Evolutionary conservation across 1,284 basidiomycete species (phyloP).

Genomic region (Heliocybe sulcata): DNA sequence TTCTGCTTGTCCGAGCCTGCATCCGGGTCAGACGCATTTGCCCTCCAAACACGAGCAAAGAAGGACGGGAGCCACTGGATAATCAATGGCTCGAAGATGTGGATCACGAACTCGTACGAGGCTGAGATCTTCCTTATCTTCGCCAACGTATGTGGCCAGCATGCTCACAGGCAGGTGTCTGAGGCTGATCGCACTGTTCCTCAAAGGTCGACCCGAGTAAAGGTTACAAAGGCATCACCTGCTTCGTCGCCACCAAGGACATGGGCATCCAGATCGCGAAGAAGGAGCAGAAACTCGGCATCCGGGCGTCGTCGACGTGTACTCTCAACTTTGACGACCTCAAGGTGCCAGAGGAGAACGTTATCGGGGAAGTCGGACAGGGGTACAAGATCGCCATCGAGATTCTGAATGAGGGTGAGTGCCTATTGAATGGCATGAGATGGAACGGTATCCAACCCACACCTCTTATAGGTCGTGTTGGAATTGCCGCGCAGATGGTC

Average conservation of each 20-base stretch:
- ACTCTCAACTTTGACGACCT: constrained; percentile 95
- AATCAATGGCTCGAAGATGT: constrained; percentile 97
- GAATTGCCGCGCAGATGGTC: constrained; percentile 96
- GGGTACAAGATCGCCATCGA: constrained; percentile 99
- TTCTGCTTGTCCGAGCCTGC: constrained; percentile 94
- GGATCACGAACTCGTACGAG: constrained; percentile 98
- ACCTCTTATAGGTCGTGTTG: constrained; percentile 70
- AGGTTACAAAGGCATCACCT: constrained; percentile 99
- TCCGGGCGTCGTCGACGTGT: constrained; percentile 95
- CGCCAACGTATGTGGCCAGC: constrained; percentile 61
- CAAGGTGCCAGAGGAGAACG: constrained; percentile 86
- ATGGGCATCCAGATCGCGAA: constrained; percentile 98
- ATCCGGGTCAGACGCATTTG: constrained; percentile 96
- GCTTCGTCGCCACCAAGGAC: constrained; percentile 93
- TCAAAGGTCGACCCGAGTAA: constrained; percentile 78
- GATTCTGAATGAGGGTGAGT: constrained; percentile 86
- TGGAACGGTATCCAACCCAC: too few relatives aligned
- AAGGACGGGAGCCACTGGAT: constrained; percentile 82
- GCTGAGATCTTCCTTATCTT: constrained; percentile 94
- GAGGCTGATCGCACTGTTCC: not conserved
- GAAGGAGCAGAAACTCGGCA: constrained; percentile 98
- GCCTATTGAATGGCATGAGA: not conserved
- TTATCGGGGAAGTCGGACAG: constrained; percentile 90
- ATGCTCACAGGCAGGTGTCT: not conserved
- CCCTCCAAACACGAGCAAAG: constrained; percentile 87